Evolutionary conservation across 2,329 filamentous ascomycete species (phyloP), one percentile per base, ranked within the genome.

Genomic region (Fusarium setosum): DNA sequence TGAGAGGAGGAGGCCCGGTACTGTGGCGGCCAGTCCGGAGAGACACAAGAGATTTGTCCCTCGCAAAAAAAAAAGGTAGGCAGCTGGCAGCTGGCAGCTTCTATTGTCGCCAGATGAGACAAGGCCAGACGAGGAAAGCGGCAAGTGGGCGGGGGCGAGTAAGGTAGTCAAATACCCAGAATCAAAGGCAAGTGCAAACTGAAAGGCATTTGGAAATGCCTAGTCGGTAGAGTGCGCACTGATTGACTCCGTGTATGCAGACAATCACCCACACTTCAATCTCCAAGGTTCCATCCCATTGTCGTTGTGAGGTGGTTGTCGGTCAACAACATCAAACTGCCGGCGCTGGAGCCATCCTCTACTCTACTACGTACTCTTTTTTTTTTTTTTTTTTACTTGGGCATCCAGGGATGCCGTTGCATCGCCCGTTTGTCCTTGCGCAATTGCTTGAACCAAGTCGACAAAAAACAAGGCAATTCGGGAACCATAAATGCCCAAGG

Each of bases 41-140:
- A 18, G 23, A 35, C 44, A 35, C 26, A 60, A 60, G 32, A 55
- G 23, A 55, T 41, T 24, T 54, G 51, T 45, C 51, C 34, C 41
- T 47, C 50, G 10, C 23, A n/a, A 40, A 44, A 24, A 17, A 8
- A 26, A 21, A 32, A 41, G 41, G 24, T 44, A n/a, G n/a, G n/a
- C n/a, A n/a, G n/a, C n/a, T n/a, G n/a, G n/a, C n/a, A n/a, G n/a
- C n/a, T n/a, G n/a, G n/a, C n/a, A n/a, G n/a, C n/a, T n/a, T n/a
- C n/a, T n/a, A n/a, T n/a, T 6, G 41, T 31, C 24, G 24, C 41
- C 41, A 18, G 34, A 52, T 34, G 49, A 34, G 49, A 52, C 26
- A 34, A 24, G 29, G 34, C 49, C 17, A 51, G 48, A 40, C 35
- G 48, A 41, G 45, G 32, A 49, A 37, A 32, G 45, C 45, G 45